Evolutionary conservation across 2,329 filamentous ascomycete species (phyloP), one percentile per base, ranked within the genome.

Genomic region (Stachybotrys chartarum): DNA sequence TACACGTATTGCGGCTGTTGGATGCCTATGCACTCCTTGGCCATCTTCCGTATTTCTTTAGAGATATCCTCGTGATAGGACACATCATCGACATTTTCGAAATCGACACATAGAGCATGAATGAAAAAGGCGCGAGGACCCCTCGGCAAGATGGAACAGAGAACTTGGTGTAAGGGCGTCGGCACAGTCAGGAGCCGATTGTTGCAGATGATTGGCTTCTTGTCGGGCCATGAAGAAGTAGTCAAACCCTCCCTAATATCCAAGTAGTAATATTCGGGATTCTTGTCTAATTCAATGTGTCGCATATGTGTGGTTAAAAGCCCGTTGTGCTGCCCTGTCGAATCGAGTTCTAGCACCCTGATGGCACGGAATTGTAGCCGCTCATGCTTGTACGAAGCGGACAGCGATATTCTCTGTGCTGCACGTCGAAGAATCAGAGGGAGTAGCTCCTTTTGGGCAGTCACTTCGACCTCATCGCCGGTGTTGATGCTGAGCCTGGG

Each of bases 121-220:
- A 55, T 51, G 30, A 48, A 57, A 45, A 57, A 57, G 31, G 54
- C 44, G n/a, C 56, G 54, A 24, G 54, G 54, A 1, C 54, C 56
- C 10, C 53, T 57, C 11, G 46, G 39, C 30, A 57, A 31, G 16
- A 57, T 32, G 24, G 51, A 51, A 12, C 53, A 55, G 8, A 57
- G 51, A 14, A 57, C 54, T 42, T 56, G 55, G 30, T 57, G 49
- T 1, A 52, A 44, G 5, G 53, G 54, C 6, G 52, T 57, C 10
- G 56, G 46, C 18, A 55, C 54, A 12, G 54, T 54, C n/a, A 55
- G 31, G 10, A 57, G 44, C 35, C 54, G 51, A 31, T 54, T 57
- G 32, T 57, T 57, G 56, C 56, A 57, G 17, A 55, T 55, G 14
- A 57, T 6, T 7, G 54, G 54, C 12, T 44, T 54, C 47, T 55